Evolutionary conservation across 2,329 filamentous ascomycete genomes (phyloP), one percentile per base, ranked within the genome.

Genomic region (Cryphonectria radicalis): DNA sequence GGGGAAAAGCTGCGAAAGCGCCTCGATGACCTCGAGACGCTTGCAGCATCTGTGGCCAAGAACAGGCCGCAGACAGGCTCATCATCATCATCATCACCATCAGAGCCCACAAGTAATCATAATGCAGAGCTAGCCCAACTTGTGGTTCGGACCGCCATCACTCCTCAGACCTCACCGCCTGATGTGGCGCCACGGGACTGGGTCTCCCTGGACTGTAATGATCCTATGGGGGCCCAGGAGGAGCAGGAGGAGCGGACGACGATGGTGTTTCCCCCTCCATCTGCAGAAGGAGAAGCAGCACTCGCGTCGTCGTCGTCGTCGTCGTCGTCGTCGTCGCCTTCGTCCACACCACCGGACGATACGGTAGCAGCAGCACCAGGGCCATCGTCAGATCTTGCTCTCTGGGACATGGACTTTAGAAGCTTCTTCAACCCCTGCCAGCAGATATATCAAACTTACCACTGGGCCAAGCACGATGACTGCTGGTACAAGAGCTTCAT

Each of bases 1-100:
- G 74, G 74, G 53, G 74, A 74, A n/a, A 75, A 75, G 50, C 46
- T 74, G 42, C 70, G 70, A 19, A 69, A 74, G 67, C 74, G 70
- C 8, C 64, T 75, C 19, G 72, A 73, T 22, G 32, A 74, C 19
- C 74, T 75, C n/a, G 74, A 75, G 66, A 69, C 46, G 1, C 57
- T 75, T 17, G 74, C 69, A 13, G 73, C 72, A 17, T 68, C 74
- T 60, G 67, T 71, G 11, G 43, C 66, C 28, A 22, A 62, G n/a
- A 43, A 3, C 7, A 62, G 25, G 17, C 40, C 37, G 14, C 50
- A 19, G 43, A 40, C 14, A 37, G n/a, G 25, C 40, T 37, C 32
- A 35, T 40, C 37, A 40, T 3, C 55, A 59, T 32, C 57, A 19
- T 7, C 25, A 35, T 6, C 55, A 35, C 1, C 55, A 32, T 10